Percentiles rank a stretch among this genome's conserved stretches.
Evolutionary conservation across 345 rosid species (phyloP).

Genomic region (Linum trigynum): DNA sequence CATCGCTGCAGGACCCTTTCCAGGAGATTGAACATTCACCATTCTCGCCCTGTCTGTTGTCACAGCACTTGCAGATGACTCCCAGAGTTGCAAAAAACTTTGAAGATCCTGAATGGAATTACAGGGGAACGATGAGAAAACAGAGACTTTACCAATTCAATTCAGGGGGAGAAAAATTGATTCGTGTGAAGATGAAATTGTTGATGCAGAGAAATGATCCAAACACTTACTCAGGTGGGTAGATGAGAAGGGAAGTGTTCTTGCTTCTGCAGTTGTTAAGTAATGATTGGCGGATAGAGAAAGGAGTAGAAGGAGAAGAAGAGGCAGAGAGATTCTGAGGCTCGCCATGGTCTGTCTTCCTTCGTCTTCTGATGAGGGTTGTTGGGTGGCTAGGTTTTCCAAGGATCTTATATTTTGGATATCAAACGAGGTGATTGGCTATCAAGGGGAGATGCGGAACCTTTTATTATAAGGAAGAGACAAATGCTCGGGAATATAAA

Average conservation of each 20-base stretch:
- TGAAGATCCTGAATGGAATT: conserved; percentile 18
- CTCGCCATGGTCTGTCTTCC: conserved; percentile 13
- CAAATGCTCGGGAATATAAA: no score
- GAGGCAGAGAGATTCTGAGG: conserved; percentile 18
- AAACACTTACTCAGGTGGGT: conserved; percentile 19
- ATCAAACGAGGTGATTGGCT: no score
- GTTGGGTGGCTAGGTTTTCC: not conserved
- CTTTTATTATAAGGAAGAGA: no score
- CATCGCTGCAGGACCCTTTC: conserved; percentile 39
- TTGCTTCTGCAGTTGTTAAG: conserved; percentile 22
- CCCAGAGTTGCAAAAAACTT: conserved; percentile 41
- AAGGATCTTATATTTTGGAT: not conserved
- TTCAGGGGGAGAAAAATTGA: not conserved
- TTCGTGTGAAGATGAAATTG: not conserved
- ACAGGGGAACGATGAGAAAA: not conserved
- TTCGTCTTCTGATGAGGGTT: not conserved
- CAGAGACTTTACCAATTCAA: not conserved
- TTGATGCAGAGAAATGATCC: not conserved
- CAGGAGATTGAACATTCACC: conserved; percentile 37
- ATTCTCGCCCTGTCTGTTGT: conserved; percentile 14
- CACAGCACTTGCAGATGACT: conserved; percentile 56
- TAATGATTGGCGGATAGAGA: conserved; percentile 4
- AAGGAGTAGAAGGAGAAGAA: conserved; percentile 18
- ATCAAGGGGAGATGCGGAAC: no score
- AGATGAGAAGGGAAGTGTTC: conserved; percentile 27